Evolutionary conservation across 2,329 filamentous ascomycete genomes (phyloP).

Genomic region (Beauveria caledonica): DNA sequence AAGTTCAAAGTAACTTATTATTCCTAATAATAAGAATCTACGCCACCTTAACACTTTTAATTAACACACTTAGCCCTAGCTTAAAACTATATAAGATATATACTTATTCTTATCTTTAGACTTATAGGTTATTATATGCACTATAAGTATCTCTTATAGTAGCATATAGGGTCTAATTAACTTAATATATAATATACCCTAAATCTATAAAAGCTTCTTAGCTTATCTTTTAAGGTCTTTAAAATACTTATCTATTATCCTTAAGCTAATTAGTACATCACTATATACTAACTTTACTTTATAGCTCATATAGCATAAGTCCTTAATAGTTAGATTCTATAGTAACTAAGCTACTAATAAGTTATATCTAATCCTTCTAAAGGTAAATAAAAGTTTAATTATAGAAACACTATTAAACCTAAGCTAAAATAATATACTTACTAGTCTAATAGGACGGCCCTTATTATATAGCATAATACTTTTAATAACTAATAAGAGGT

Average conservation of each 20-base stretch:
- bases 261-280: neutral
- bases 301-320: conserved; percentile 19
- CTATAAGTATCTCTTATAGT: conserved; percentile 19
- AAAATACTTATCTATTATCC: neutral
- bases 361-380: conserved; percentile 25
- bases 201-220: neutral
- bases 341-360: conserved; percentile 26
- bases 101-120: conserved; percentile 21
- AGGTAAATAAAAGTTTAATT: conserved; percentile 26
- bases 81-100: conserved; percentile 25
- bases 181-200: neutral
- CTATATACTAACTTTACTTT: neutral
- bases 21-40: conserved; percentile 18
- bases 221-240: neutral
- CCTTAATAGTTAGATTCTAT: conserved; percentile 25
- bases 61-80: conserved; percentile 17
- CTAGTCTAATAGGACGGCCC: neutral
- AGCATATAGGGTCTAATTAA: conserved; percentile 15
- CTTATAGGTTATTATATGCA: conserved; percentile 24
- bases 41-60: conserved; percentile 15
- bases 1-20: conserved; percentile 25
- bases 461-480: neutral
- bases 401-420: conserved; percentile 30
- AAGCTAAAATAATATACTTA: conserved; percentile 23
- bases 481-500: neutral